Conservation (phyloP, 2,329 filamentous ascomycete genomes). For the Neonectria punicea region DNA sequence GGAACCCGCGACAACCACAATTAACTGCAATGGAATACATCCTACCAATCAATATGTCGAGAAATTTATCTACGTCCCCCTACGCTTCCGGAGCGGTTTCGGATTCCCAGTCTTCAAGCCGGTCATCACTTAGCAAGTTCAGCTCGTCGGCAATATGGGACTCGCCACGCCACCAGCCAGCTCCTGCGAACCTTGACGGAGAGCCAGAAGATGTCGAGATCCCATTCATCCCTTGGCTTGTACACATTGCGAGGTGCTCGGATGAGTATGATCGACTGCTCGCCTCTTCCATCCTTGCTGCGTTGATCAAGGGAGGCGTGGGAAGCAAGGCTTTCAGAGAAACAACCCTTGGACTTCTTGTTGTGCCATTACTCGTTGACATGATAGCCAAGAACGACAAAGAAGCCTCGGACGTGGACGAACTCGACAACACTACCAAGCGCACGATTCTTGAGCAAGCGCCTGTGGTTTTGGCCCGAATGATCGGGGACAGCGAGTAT, state of each 20-base stretch:
- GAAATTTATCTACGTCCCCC: slow-evolving; percentile 40
- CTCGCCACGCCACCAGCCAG: slow-evolving; percentile 44
- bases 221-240: slow-evolving; percentile 77
- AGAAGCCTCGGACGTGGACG: slow-evolving; percentile 54
- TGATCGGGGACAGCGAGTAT: slow-evolving; percentile 81
- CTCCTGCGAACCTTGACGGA: slow-evolving; percentile 44
- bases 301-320: slow-evolving; percentile 75
- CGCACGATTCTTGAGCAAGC: slow-evolving; percentile 72
- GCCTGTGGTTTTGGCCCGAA: slow-evolving; percentile 78
- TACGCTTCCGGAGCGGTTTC: slow-evolving; percentile 20
- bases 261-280: slow-evolving; percentile 70
- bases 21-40: slow-evolving; percentile 67
- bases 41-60: slow-evolving; percentile 60
- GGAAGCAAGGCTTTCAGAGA: slow-evolving; percentile 70
- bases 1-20: slow-evolving; percentile 54
- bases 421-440: slow-evolving; percentile 50
- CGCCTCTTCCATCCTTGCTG: slow-evolving; percentile 75
- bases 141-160: slow-evolving; percentile 47
- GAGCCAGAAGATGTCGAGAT: slow-evolving; percentile 72
- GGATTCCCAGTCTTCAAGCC: slow-evolving; percentile 45
- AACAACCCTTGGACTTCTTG: slow-evolving; percentile 70
- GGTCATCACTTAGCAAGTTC: slow-evolving; percentile 44
- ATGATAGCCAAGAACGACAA: slow-evolving; percentile 64
- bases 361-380: slow-evolving; percentile 76
- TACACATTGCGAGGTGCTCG: slow-evolving; percentile 69